phyloP scores from a whole-genome alignment of 2,329 filamentous ascomycete genomes.

The Cytospora piceae region DNA sequence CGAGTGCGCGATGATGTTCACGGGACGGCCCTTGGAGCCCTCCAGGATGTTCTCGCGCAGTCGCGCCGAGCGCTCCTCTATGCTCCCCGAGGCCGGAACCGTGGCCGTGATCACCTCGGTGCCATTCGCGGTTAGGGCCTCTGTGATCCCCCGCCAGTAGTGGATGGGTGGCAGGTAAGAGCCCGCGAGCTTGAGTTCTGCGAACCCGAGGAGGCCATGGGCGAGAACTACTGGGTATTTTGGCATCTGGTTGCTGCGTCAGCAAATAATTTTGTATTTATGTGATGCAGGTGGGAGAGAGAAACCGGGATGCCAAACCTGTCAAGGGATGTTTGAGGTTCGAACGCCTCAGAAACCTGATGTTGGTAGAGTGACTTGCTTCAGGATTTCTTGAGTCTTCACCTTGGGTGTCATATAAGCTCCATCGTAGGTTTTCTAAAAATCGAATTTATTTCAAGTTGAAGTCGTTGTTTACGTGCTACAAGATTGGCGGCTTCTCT shows the following conservation, averaged over 20 bases:
- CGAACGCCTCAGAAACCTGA: not conserved
- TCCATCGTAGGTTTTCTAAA: not conserved
- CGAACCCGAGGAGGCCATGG: conserved; percentile 67
- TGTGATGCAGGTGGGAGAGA: not conserved
- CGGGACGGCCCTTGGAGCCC: conserved; percentile 54
- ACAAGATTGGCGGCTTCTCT: not conserved
- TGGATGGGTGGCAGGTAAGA: conserved; percentile 57
- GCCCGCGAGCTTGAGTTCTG: conserved; percentile 56
- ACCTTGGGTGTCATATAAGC: not conserved
- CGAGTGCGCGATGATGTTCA: conserved; percentile 76
- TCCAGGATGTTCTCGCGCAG: conserved; percentile 58
- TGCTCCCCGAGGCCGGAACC: conserved; percentile 64
- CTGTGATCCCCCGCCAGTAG: conserved; percentile 68
- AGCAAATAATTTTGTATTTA: conserved; percentile 6
- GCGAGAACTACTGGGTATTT: conserved; percentile 67
- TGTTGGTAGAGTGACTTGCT: not conserved
- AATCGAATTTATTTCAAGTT: not conserved
- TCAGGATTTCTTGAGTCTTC: not conserved
- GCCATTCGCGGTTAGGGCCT: conserved; percentile 58
- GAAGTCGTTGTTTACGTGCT: not conserved
- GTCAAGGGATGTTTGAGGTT: not conserved
- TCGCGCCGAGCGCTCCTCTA: conserved; percentile 62
- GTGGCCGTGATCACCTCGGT: conserved; percentile 62
- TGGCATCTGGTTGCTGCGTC: conserved; percentile 48
- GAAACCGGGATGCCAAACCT: not conserved